phyloP scores from a whole-genome alignment of 495 filamentous ascomycete genomes.

The Xylaria flabelliformis region DNA sequence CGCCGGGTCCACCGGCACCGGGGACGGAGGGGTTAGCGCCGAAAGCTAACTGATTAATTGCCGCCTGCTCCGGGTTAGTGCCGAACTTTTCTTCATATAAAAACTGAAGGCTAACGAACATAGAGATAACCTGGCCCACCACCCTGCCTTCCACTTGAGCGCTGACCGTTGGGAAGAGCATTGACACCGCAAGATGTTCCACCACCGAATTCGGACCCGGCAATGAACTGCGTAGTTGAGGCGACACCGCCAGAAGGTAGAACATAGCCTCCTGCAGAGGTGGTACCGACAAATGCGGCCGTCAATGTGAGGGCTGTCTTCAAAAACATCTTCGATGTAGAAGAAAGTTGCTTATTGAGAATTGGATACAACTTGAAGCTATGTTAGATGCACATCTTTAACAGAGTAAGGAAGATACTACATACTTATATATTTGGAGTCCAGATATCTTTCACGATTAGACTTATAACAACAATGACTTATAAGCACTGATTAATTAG shows the following conservation, averaged over 20 bases:
- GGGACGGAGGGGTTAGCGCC: not conserved
- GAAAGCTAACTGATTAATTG: not conserved
- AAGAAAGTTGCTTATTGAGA: not conserved
- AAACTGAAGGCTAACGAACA: not conserved
- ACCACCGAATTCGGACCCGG: slow-evolving; percentile 3
- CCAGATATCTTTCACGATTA: no score
- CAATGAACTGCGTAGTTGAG: slow-evolving; percentile 2
- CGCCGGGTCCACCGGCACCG: not conserved
- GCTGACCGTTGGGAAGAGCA: not conserved
- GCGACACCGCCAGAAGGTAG: not conserved
- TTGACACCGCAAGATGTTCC: not conserved
- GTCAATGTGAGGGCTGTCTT: slow-evolving; percentile 3
- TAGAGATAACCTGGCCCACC: not conserved
- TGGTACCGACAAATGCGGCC: not conserved
- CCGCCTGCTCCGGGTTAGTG: not conserved
- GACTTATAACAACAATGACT: no score
- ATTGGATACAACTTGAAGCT: not conserved
- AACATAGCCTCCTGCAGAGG: not conserved
- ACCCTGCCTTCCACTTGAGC: not conserved
- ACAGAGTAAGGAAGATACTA: not conserved
- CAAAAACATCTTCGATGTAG: not conserved
- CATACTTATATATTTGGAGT: not conserved
- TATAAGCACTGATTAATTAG: not conserved
- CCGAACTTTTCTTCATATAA: not conserved
- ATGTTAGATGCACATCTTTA: not conserved